Base-by-base conservation (phyloP, 495 filamentous ascomycete species). In the Aspergillus saccharolyticus region DNA sequence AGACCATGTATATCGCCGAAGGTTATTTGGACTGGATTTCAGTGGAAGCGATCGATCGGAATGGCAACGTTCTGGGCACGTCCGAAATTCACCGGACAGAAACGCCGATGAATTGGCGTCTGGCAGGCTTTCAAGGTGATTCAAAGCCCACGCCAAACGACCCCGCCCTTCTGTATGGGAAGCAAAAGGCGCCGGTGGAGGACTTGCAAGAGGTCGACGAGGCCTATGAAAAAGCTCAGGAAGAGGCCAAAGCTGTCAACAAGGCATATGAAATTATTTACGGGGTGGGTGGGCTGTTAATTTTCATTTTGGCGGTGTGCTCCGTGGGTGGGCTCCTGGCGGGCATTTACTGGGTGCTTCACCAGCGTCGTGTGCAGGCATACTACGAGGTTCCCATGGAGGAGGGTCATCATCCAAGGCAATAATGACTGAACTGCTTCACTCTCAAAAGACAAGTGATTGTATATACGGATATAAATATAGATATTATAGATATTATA, bases 1-100 rank as follows among this genome's bases (percentile, higher is more conserved):
- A 78, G 55, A 74, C 74, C n/a, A 68, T 74, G 66, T 76, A 70
- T 49, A 71, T 74, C 47, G 67, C 67, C n/a, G 63, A 74, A 20
- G 75, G 75, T 10, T 75, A 70, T 53, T 60, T 74, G 60, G 69
- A 74, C 30, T 74, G 67, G 65, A 62, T 76, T 8, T 68, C 67
- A 9, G 73, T 67, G 0, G 70, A 76, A 43, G 73, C 73, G 1
- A 50, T 76, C n/a, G 73, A 74, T 45, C 30, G 43, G 22, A 58
- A 73, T 17, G 72, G 70, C 50, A 66, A 57, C 44, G 46, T 62
- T 19, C 56, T 76, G 52, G 63, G 70, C 24, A 67, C 64, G 25
- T 76, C 74, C 2, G 51, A 55, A 1, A 44, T 70, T 12, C 54
- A 59, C 10, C 69, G 69, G 39, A 74, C 64, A 28, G 48, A 56